Base-by-base conservation (phyloP, 805 yeast species). In the Wickerhamomyces alni region DNA sequence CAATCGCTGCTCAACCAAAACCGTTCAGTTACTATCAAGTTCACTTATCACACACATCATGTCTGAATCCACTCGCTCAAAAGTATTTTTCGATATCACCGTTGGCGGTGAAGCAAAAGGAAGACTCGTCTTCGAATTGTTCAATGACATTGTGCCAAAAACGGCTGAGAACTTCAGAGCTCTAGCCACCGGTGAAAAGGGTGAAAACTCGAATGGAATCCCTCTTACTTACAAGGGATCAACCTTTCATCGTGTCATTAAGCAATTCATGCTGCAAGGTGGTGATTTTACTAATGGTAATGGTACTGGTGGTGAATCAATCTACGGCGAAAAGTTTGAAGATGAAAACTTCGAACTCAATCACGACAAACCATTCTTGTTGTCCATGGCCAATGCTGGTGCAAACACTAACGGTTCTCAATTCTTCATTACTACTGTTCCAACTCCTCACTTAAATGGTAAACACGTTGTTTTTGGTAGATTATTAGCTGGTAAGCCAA, bases 341-440 rank as follows among this genome's bases (percentile, higher is more conserved):
- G 99, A 91, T 59, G 99, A 91, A 62, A 83, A 82, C 62, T 91
- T 93, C 61, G 61, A 70, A 36, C 59, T 76, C 48, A 75, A 72
- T 46, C 98, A 91, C 59, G 87, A 80, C 47, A 73, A 73, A 54
- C 98, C 98, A 39, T 89, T 83, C 62, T 70, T 93, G 50, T 73
- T 91, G 51, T 86, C 95, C 8, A 93, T 91, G 98, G 98, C 99
- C 42, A 91, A 91, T 58, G 86, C 97, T 5, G 98, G 98, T 15
- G 88, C 95, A 43, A 79, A 82, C 61, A 91, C 98, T 36, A 93
- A 93, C 58, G 98, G 98, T 1, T 87, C 96, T 2, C 98, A 91
- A 64, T 93, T 87, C 54, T 91, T 91, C 62, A 80, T 91, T 54
- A 91, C 99, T 21, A 87, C 96, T 3, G 93, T 79, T 2, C 80